These are phyloP conservation scores for Leavenworthia alabamica DNA, from an alignment of 345 rosid genomes.

Conservation along the genomic window DNA sequence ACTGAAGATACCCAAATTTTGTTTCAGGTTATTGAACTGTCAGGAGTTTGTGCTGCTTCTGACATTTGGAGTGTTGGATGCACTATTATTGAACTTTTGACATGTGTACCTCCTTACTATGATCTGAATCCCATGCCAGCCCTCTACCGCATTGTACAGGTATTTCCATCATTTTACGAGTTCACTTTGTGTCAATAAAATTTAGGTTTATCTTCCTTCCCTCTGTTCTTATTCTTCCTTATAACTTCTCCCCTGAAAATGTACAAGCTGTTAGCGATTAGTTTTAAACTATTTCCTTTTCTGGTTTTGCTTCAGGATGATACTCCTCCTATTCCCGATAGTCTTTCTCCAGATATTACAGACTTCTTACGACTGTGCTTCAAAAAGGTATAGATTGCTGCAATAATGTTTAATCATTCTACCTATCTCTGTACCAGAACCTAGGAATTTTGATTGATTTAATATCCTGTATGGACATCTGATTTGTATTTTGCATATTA, in stretches of 20 bases:
- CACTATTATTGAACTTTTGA: slow-evolving; percentile 93
- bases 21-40: slow-evolving; percentile 90
- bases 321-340: slow-evolving; percentile 93
- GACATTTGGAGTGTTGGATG: slow-evolving; percentile 99
- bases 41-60: slow-evolving; percentile 98
- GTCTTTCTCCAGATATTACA: slow-evolving; percentile 86
- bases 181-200: not conserved
- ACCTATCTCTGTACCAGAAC: not conserved
- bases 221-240: not conserved
- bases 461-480: not conserved
- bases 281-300: not conserved
- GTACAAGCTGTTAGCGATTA: not conserved
- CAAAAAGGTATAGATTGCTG: slow-evolving; percentile 65
- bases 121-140: slow-evolving; percentile 99
- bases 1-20: slow-evolving; percentile 1
- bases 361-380: slow-evolving; percentile 90
- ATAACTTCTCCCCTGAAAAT: not conserved
- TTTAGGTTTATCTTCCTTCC: not conserved
- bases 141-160: slow-evolving; percentile 98
- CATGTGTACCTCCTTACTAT: slow-evolving; percentile 96
- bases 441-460: not conserved
- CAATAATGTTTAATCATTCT: not conserved
- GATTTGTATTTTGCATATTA: slow-evolving; percentile 24
- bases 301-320: slow-evolving; percentile 55
- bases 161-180: slow-evolving; percentile 23